Conservation (phyloP, 768 basidiomycete species). For the Hydnum rufescens region DNA sequence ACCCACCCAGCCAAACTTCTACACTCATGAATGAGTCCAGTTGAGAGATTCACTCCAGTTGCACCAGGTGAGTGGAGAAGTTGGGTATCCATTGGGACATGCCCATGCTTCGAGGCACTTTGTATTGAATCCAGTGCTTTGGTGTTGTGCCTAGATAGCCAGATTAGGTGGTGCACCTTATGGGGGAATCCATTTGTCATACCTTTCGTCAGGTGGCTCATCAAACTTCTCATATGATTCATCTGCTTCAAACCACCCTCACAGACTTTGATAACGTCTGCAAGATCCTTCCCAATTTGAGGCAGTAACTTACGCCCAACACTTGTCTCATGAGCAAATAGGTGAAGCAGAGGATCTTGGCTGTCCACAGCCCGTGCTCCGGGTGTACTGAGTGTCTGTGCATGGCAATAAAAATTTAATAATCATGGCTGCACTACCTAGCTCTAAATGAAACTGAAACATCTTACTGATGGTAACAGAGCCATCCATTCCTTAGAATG, state of each 20-base stretch:
- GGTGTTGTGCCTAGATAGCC: slow-evolving; percentile 61
- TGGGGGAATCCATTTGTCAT: slow-evolving; percentile 9
- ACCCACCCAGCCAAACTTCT: slow-evolving; percentile 79
- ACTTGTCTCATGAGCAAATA: slow-evolving; percentile 72
- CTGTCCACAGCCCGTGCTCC: slow-evolving; percentile 47
- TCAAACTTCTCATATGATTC: slow-evolving; percentile 79
- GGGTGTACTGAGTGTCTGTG: slow-evolving; percentile 42
- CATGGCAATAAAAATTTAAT: not conserved
- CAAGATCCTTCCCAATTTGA: slow-evolving; percentile 62
- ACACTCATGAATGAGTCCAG: slow-evolving; percentile 44
- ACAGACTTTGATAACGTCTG: slow-evolving; percentile 66
- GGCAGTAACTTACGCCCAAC: slow-evolving; percentile 64
- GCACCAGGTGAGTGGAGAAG: slow-evolving; percentile 57
- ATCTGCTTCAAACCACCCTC: slow-evolving; percentile 83
- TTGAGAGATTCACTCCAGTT: slow-evolving; percentile 52
- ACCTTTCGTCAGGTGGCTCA: slow-evolving; percentile 86
- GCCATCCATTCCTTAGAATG: slow-evolving; percentile 72
- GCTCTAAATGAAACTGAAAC: slow-evolving; percentile 13
- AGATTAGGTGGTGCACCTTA: not conserved
- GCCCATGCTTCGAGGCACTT: slow-evolving; percentile 62
- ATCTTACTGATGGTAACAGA: slow-evolving; percentile 53
- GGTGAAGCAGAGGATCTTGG: slow-evolving; percentile 68
- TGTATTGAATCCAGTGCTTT: slow-evolving; percentile 73
- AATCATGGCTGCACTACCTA: not conserved
- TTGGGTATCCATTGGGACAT: slow-evolving; percentile 76